These are phyloP conservation scores for Zygosaccharomyces rouxii DNA, from an alignment of 805 yeast genomes.

Conservation along the genomic window DNA sequence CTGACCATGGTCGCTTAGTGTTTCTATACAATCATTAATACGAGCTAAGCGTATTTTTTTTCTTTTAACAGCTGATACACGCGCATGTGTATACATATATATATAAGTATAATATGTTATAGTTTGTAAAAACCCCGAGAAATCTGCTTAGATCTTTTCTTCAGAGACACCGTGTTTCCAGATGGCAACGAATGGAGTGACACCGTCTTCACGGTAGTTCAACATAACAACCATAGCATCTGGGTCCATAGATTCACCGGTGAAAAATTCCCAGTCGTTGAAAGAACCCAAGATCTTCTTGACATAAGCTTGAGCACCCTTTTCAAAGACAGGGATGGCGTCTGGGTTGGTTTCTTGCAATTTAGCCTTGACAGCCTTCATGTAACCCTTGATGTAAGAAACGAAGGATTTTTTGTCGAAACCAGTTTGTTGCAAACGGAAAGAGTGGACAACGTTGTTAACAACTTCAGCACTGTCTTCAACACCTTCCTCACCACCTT, in stretches of 20 bases:
- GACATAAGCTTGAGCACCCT: slow-evolving; percentile 94
- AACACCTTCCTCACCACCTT: slow-evolving; percentile 76
- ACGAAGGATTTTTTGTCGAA: slow-evolving; percentile 98
- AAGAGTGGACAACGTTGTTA: slow-evolving; percentile 97
- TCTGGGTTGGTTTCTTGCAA: slow-evolving; percentile 90
- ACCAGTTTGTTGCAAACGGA: slow-evolving; percentile 92
- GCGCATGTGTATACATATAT: background rate
- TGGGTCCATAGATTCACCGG: slow-evolving; percentile 99
- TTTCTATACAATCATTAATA: background rate
- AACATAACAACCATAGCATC: slow-evolving; percentile 96
- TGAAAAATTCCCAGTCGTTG: slow-evolving; percentile 99
- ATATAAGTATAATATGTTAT: background rate
- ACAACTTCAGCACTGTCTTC: slow-evolving; percentile 88
- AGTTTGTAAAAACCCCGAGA: background rate
- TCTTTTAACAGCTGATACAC: background rate
- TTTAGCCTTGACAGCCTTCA: slow-evolving; percentile 91
- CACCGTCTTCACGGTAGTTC: slow-evolving; percentile 99
- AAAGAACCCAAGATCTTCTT: slow-evolving; percentile 93
- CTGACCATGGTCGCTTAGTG: background rate
- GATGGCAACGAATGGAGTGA: slow-evolving; percentile 93
- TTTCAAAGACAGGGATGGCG: slow-evolving; percentile 80
- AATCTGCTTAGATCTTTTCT: slow-evolving; percentile 70
- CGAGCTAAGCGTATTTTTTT: background rate
- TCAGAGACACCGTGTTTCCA: slow-evolving; percentile 98
- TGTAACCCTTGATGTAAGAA: slow-evolving; percentile 97